A percentile compares a stretch with the other conserved stretches of the same genome.
Conservation (phyloP, 2,329 filamentous ascomycete genomes). For the Fusarium udum region DNA sequence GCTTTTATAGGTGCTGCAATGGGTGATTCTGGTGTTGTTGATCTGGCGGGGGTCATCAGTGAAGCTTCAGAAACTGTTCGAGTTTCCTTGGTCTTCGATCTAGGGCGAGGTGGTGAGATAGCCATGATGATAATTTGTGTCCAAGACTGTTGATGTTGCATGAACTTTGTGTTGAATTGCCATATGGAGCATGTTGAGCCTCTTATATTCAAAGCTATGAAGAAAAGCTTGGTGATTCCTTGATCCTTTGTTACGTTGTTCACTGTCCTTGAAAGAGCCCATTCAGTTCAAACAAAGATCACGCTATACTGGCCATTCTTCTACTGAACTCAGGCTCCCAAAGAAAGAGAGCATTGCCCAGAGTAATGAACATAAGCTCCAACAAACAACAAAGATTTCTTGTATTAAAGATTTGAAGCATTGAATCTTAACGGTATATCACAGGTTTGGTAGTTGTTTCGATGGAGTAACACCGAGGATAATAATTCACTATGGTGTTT, state of each 20-base stretch:
- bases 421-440: neutral
- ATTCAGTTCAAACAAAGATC: neutral
- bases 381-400: neutral
- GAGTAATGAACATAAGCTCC: too few species aligned
- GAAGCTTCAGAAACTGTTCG: neutral
- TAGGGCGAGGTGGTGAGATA: neutral
- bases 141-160: neutral
- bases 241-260: neutral
- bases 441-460: neutral
- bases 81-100: neutral
- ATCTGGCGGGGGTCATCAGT: neutral
- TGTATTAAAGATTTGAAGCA: neutral
- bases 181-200: neutral
- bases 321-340: neutral
- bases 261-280: neutral
- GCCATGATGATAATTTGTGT: constrained; percentile 1
- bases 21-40: neutral
- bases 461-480: too few species aligned
- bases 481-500: neutral
- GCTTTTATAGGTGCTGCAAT: neutral
- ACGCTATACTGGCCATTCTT: neutral
- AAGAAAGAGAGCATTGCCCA: neutral
- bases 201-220: neutral
- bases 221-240: neutral
- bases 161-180: neutral